Evolutionary conservation across 2,329 filamentous ascomycete species (phyloP), one percentile per base, ranked within the genome.

Genomic region (Exophiala sp.): DNA sequence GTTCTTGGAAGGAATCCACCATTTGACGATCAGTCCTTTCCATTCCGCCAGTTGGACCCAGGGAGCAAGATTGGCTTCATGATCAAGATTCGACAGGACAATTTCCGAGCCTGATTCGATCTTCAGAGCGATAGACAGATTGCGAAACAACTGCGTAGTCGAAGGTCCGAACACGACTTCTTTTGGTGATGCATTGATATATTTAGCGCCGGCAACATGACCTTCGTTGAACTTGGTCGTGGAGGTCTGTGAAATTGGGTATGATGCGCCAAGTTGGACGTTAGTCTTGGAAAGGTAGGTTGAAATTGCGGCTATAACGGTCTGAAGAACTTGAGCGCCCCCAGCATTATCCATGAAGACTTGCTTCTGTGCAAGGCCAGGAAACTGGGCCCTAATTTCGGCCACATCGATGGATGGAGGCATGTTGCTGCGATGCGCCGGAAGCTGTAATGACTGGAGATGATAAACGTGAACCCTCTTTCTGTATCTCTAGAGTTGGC

Each of bases 341-440:
- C 88, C 88, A 9, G 87, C 88, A 66, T 91, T 91, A 66, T 92
- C 88, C 61, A 91, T 80, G 67, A 81, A 90, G 46, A 91, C 77
- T 64, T 90, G 86, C 43, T 83, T 75, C 55, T 83, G 77, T 38
- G 78, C 71, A 36, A 91, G 69, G 11, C 87, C 85, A 33, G 88
- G 87, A 72, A 91, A 91, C 50, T 78, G 75, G 57, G 77, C 73
- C 55, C 85, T 78, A 29, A 80, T 77, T 45, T 74, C 71, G 7
- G 75, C 65, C 45, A 88, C 75, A 61, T 86, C 75, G 62, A 88
- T 80, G 47, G 63, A 57, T 29, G 69, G 20, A 10, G 53, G 41
- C 41, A 43, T 43, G 21, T 10, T 32, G 21, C n/a, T 32, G 21
- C 12, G 29, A 3, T 8, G 20, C 14, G 24, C 24, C 4, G 7